These are phyloP conservation scores for Fusarium sp. DNA, from an alignment of 2,329 filamentous ascomycete species.

Conservation along the genomic window DNA sequence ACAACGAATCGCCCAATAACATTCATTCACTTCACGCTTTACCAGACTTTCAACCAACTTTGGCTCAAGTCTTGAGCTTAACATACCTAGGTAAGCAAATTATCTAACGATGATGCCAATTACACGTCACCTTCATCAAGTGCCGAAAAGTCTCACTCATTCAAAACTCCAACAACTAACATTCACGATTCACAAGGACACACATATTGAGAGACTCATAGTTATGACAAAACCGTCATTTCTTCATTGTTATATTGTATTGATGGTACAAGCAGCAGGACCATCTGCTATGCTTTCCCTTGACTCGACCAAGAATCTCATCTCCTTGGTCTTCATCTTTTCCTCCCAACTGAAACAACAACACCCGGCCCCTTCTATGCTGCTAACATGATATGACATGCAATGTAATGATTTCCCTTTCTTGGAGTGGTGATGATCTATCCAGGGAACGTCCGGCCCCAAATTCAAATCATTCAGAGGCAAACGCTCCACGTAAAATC, in stretches of 20 bases:
- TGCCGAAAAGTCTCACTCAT: background rate
- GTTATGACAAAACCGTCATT: slow-evolving; percentile 29
- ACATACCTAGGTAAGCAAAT: background rate
- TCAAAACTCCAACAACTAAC: background rate
- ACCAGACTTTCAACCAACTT: slow-evolving; percentile 12
- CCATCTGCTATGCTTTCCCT: slow-evolving; percentile 43
- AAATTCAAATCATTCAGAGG: slow-evolving; percentile 43
- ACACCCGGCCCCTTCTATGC: slow-evolving; percentile 42
- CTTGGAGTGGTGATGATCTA: slow-evolving; percentile 65
- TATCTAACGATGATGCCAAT: slow-evolving; percentile 25
- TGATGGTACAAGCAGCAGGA: slow-evolving; percentile 51
- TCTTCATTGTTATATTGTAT: slow-evolving; percentile 38
- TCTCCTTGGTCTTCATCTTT: slow-evolving; percentile 16
- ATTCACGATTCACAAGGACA: slow-evolving; percentile 3
- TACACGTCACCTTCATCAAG: slow-evolving; percentile 14
- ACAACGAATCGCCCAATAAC: slow-evolving; percentile 15
- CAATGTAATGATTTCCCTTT: slow-evolving; percentile 47
- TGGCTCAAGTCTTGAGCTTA: background rate
- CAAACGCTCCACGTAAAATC: slow-evolving; percentile 42
- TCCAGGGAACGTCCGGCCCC: slow-evolving; percentile 47
- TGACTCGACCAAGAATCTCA: slow-evolving; percentile 27
- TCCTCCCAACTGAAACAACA: slow-evolving; percentile 20
- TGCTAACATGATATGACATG: slow-evolving; percentile 41
- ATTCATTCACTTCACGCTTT: background rate
- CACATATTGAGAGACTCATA: slow-evolving; percentile 6